Conservation (phyloP, 108 stramenopile genomes). For the Skeletonema marinoi region DNA sequence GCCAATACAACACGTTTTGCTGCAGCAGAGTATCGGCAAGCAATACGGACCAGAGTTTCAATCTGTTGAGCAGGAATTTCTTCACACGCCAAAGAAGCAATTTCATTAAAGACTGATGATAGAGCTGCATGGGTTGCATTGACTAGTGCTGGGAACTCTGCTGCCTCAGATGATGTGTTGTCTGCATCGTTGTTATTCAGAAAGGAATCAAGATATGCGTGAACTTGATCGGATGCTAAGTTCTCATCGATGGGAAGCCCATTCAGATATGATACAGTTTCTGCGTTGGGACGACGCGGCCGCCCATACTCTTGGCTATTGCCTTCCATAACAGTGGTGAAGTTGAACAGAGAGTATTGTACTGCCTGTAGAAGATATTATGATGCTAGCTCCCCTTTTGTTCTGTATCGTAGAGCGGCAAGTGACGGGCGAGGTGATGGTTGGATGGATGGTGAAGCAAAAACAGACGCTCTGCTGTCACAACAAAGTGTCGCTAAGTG, state of each 20-base stretch:
- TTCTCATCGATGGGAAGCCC: slow-evolving; percentile 74
- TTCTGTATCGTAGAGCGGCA: neutral
- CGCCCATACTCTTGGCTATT: slow-evolving; percentile 60
- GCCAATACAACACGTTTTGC: slow-evolving; percentile 64
- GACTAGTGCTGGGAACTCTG: slow-evolving; percentile 66
- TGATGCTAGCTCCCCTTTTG: neutral
- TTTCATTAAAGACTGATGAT: slow-evolving; percentile 75
- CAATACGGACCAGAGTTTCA: slow-evolving; percentile 69
- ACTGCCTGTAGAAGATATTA: neutral
- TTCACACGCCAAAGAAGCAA: slow-evolving; percentile 84
- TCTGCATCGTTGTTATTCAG: neutral
- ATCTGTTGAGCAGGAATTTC: slow-evolving; percentile 69
- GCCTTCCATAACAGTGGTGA: slow-evolving; percentile 2
- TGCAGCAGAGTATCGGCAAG: slow-evolving; percentile 62
- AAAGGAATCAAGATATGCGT: slow-evolving; percentile 50
- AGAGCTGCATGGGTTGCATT: slow-evolving; percentile 75
- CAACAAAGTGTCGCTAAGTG: too few species aligned
- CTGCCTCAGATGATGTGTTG: slow-evolving; percentile 21
- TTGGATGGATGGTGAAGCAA: neutral
- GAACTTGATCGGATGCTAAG: slow-evolving; percentile 59
- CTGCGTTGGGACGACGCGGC: slow-evolving; percentile 77
- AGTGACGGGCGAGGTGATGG: neutral
- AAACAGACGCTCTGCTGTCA: neutral
- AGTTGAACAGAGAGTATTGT: neutral
- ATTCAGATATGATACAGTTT: slow-evolving; percentile 75